Evolutionary conservation across 2,329 filamentous ascomycete species (phyloP), one percentile per base, ranked within the genome.

Genomic region (Lizonia empirigonia): DNA sequence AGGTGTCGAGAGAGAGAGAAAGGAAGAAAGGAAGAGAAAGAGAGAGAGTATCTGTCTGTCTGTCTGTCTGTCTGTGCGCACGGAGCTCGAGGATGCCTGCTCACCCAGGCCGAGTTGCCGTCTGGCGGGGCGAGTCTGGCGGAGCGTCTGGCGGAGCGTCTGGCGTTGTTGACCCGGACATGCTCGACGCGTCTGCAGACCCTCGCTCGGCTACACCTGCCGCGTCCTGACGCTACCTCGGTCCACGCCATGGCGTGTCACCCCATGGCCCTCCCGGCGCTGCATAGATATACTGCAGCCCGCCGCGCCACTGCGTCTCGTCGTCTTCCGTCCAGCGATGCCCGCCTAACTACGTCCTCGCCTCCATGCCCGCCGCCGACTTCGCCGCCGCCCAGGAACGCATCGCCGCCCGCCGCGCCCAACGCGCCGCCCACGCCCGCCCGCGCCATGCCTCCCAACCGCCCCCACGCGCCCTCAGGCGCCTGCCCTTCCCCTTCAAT

Each of bases 371-470:
- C 48, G 79, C 80, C 47, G 77, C 82, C 69, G 89, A 89, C 76
- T 97, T 97, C 77, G 87, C 89, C 74, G 88, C 90, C 73, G 93
- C 93, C 60, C 92, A 97, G 78, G 83, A 89, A 77, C 90, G 92
- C 72, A 86, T 97, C 54, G 83, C 88, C 60, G 88, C 89, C 63
- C 89, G 91, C 66, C 90, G 91, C 67, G 84, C 85, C 70, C 86
- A 86, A 56, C 88, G 89, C 73, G 89, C 91, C 73, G 81, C 81
- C 56, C 82, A 86, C 68, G 78, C 82, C 46, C 84, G 82, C 64
- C 79, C 84, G 50, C 57, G 39, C 7, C 51, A 56, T 9, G 49
- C 32, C 2, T 12, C 49, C 59, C 77, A 79, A 42, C 72, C 79
- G 71, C 76, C 59, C 66, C 78, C 69, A 73, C 84, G 69, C 61